A percentile compares a stretch with the other conserved stretches of the same genome.
These are phyloP conservation scores for Russula earlei DNA, from an alignment of 768 basidiomycete genomes.

Conservation along the genomic window DNA sequence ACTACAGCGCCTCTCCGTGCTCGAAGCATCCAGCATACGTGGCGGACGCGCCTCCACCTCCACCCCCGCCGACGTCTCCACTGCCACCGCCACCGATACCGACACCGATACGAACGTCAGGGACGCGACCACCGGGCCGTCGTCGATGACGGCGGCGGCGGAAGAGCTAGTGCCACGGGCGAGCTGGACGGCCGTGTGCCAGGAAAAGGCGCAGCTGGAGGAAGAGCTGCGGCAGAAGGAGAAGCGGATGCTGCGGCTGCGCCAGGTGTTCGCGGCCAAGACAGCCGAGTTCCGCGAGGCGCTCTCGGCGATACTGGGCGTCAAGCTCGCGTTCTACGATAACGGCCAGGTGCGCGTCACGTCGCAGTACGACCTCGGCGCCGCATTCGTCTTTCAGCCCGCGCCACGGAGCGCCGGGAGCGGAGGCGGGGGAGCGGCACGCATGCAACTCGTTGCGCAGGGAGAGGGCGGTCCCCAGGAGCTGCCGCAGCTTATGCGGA, in stretches of 20 bases:
- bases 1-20: slow-evolving; percentile 50
- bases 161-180: slow-evolving; percentile 58
- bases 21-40: slow-evolving; percentile 33
- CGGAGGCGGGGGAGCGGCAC: slow-evolving; percentile 25
- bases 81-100: slow-evolving; percentile 16
- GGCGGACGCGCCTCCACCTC: slow-evolving; percentile 2
- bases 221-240: slow-evolving; percentile 65
- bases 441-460: slow-evolving; percentile 66
- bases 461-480: slow-evolving; percentile 71
- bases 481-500: slow-evolving; percentile 63
- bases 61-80: neutral
- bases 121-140: no score
- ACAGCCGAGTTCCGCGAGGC: slow-evolving; percentile 87
- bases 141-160: slow-evolving; percentile 11
- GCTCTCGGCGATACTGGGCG: slow-evolving; percentile 80
- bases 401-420: slow-evolving; percentile 22
- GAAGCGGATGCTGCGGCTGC: slow-evolving; percentile 67
- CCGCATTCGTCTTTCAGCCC: slow-evolving; percentile 83
- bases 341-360: slow-evolving; percentile 87
- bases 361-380: slow-evolving; percentile 79
- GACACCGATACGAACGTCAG: no score
- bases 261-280: slow-evolving; percentile 82
- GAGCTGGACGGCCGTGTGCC: slow-evolving; percentile 64
- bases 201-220: slow-evolving; percentile 62
- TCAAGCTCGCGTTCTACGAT: slow-evolving; percentile 85